Conservation (phyloP, 2,329 filamentous ascomycete genomes). For the Atkinsonella hypoxylon region DNA sequence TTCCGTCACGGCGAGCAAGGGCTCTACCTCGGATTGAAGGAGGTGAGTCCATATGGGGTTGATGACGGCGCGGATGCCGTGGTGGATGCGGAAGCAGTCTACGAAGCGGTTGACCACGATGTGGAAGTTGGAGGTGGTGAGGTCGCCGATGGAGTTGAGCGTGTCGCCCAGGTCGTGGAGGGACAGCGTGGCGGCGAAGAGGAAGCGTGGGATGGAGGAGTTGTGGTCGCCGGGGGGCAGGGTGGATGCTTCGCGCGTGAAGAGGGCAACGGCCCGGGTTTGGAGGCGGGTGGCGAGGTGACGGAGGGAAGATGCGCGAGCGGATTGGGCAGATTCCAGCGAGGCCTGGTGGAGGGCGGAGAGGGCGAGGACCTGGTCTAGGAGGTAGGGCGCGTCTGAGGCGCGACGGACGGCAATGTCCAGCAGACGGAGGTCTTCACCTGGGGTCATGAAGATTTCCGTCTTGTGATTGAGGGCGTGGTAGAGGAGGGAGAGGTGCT, state of each 20-base stretch:
- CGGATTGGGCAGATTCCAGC: slow-evolving; percentile 8
- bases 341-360: slow-evolving; percentile 26
- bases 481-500: slow-evolving; percentile 28
- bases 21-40: slow-evolving; percentile 21
- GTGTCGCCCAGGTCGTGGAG: slow-evolving; percentile 38
- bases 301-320: slow-evolving; percentile 11
- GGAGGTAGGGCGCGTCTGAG: slow-evolving; percentile 28
- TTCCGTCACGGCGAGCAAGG: slow-evolving; percentile 14
- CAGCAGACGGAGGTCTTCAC: slow-evolving; percentile 13
- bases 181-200: slow-evolving; percentile 32
- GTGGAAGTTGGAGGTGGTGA: slow-evolving; percentile 19
- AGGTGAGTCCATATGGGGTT: slow-evolving; percentile 22
- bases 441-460: slow-evolving; percentile 12
- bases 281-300: slow-evolving; percentile 31
- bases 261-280: slow-evolving; percentile 28
- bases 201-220: slow-evolving; percentile 26
- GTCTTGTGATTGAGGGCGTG: slow-evolving; percentile 20
- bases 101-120: slow-evolving; percentile 28
- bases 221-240: slow-evolving; percentile 14
- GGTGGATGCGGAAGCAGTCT: slow-evolving; percentile 29
- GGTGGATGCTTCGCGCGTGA: slow-evolving; percentile 19
- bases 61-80: slow-evolving; percentile 28
- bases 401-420: slow-evolving; percentile 21
- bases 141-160: slow-evolving; percentile 17
- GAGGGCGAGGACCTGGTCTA: slow-evolving; percentile 34